These are phyloP conservation scores for Eucalyptus tenuipes DNA, from an alignment of 345 rosid species.

Conservation along the genomic window DNA sequence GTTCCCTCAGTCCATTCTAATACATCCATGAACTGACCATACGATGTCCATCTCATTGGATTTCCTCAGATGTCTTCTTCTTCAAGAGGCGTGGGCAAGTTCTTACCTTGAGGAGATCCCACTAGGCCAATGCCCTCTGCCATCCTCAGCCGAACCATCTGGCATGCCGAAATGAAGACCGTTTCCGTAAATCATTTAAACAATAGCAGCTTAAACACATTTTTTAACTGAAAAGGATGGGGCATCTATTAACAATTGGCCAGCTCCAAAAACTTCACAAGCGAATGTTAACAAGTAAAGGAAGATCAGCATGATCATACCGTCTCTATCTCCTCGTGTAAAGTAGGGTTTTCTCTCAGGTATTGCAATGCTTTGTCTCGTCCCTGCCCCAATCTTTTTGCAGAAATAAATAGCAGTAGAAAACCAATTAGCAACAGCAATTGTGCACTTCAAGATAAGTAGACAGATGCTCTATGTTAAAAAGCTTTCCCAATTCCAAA, in stretches of 20 bases:
- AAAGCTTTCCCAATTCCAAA: background rate
- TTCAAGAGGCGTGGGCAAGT: slow-evolving; percentile 8
- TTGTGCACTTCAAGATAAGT: background rate
- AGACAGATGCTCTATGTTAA: background rate
- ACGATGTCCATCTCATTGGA: slow-evolving; percentile 1
- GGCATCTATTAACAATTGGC: background rate
- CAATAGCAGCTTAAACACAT: background rate
- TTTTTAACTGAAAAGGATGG: background rate
- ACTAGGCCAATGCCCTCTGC: slow-evolving; percentile 35
- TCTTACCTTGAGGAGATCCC: slow-evolving; percentile 18
- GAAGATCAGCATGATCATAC: slow-evolving; percentile 5
- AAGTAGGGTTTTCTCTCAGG: slow-evolving; percentile 57
- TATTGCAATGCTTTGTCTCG: slow-evolving; percentile 84
- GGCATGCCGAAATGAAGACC: background rate
- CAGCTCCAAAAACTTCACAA: background rate
- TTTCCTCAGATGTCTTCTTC: slow-evolving; percentile 40
- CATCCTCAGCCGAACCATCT: slow-evolving; percentile 55
- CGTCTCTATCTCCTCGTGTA: slow-evolving; percentile 72
- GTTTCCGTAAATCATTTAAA: background rate
- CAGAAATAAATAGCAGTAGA: background rate
- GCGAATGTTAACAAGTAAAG: background rate
- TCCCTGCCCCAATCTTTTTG: slow-evolving; percentile 82
- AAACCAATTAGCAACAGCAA: background rate
- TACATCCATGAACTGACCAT: background rate
- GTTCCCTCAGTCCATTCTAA: background rate